phyloP scores from a whole-genome alignment of 2,329 filamentous ascomycete species.

The Epichloe glyceriae region DNA sequence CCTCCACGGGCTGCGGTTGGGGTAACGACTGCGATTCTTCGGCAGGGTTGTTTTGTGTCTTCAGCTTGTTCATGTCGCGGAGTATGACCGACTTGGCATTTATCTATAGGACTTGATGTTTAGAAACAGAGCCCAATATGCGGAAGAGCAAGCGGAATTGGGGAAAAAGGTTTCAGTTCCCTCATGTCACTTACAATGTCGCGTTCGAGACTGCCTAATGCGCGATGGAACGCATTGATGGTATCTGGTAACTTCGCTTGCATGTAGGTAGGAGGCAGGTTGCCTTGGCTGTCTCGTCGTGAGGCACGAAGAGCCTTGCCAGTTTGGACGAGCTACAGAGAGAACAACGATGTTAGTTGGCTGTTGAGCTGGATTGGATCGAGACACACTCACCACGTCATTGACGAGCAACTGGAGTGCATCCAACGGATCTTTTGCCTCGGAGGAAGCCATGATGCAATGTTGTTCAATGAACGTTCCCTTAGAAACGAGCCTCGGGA shows the following conservation, averaged over 20 bases:
- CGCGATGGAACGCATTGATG: conserved; percentile 36
- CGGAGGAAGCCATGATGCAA: conserved; percentile 12
- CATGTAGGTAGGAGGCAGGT: conserved; percentile 19
- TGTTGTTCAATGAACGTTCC: not conserved
- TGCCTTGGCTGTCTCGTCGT: conserved; percentile 31
- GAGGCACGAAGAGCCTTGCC: conserved; percentile 42
- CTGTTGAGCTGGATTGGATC: not conserved
- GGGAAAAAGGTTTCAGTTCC: not conserved
- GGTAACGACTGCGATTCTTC: conserved; percentile 3
- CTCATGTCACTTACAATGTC: conserved; percentile 35
- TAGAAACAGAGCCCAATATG: not conserved
- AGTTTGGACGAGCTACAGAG: conserved; percentile 40
- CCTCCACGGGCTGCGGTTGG: conserved; percentile 19
- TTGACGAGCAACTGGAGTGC: conserved; percentile 40
- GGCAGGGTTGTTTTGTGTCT: conserved; percentile 14
- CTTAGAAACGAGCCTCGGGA: not conserved
- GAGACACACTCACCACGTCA: conserved; percentile 33
- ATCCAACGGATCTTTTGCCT: conserved; percentile 28
- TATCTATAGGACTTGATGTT: conserved; percentile 14
- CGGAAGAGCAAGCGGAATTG: not conserved
- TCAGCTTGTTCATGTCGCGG: conserved; percentile 36
- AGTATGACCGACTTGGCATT: conserved; percentile 41
- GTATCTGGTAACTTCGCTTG: conserved; percentile 32
- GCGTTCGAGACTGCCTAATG: conserved; percentile 42
- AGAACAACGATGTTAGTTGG: not conserved